phyloP scores from a whole-genome alignment of 73 alveolate species.

The Blepharisma stoltei region DNA sequence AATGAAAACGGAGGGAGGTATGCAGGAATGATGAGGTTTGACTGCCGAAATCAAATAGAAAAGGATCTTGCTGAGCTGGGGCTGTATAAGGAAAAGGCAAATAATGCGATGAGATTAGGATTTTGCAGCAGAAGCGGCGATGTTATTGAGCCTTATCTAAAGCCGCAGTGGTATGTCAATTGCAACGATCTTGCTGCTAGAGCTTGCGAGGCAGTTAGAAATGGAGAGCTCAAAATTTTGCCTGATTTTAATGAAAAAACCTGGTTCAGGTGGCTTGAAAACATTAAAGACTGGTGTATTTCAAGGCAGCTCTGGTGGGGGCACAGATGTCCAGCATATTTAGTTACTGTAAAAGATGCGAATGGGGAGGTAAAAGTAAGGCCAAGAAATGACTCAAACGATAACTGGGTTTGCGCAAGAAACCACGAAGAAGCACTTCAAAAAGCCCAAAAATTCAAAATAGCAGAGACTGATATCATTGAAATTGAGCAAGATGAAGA shows the following conservation, averaged over 20 bases:
- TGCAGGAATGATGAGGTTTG: slow-evolving; percentile 93
- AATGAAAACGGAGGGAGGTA: slow-evolving; percentile 95
- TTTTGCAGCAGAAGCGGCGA: slow-evolving; percentile 93
- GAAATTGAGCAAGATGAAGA: slow-evolving; percentile 81
- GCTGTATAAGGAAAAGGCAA: slow-evolving; percentile 77
- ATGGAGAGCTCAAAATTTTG: slow-evolving; percentile 76
- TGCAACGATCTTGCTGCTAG: slow-evolving; percentile 39
- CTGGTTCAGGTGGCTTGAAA: slow-evolving; percentile 76
- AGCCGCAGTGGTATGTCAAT: slow-evolving; percentile 94
- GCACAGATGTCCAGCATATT: slow-evolving; percentile 97
- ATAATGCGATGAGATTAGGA: slow-evolving; percentile 96
- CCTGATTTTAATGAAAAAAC: slow-evolving; percentile 89
- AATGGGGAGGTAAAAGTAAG: slow-evolving; percentile 67
- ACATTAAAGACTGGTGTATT: slow-evolving; percentile 94
- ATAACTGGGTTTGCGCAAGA: slow-evolving; percentile 90
- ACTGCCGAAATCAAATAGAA: slow-evolving; percentile 63
- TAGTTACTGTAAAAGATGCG: slow-evolving; percentile 67
- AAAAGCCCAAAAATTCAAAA: slow-evolving; percentile 76
- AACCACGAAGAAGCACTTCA: slow-evolving; percentile 80
- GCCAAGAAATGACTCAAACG: slow-evolving; percentile 73
- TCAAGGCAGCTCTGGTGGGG: slow-evolving; percentile 99
- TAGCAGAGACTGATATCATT: slow-evolving; percentile 53
- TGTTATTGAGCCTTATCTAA: slow-evolving; percentile 98
- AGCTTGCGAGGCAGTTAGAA: slow-evolving; percentile 71
- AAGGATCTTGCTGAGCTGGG: slow-evolving; percentile 44